Percentiles rank a stretch among this genome's conserved stretches.
phyloP scores from a whole-genome alignment of 2,329 filamentous ascomycete species.

The Diplodia intermedia region DNA sequence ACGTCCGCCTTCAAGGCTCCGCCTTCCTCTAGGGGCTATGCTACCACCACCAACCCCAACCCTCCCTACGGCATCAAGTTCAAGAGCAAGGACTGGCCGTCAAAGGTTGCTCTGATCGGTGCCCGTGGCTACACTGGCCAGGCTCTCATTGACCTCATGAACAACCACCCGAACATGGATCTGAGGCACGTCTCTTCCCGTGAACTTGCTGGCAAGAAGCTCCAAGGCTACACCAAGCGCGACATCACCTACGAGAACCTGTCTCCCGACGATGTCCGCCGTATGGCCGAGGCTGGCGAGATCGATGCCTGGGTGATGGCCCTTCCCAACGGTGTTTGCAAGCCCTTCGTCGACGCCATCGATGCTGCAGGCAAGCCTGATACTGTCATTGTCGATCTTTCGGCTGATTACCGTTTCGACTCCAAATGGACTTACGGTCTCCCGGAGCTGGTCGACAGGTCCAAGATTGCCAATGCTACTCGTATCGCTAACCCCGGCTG shows the following conservation, averaged over 20 bases:
- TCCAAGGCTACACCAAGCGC: conserved; percentile 89
- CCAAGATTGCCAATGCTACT: conserved; percentile 76
- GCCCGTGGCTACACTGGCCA: conserved; percentile 95
- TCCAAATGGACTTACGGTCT: conserved; percentile 86
- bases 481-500: conserved; percentile 94
- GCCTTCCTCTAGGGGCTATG: conserved; percentile 58
- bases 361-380: conserved; percentile 69
- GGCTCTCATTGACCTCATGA: conserved; percentile 84
- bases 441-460: conserved; percentile 81
- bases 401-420: conserved; percentile 96
- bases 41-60: conserved; percentile 81
- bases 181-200: conserved; percentile 91
- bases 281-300: conserved; percentile 82
- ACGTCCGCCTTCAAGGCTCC: conserved; percentile 16
- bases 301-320: conserved; percentile 99
- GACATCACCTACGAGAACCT: conserved; percentile 93
- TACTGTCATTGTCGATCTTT: conserved; percentile 88
- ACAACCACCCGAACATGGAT: conserved; percentile 87
- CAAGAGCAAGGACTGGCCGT: conserved; percentile 77
- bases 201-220: conserved; percentile 84
- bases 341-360: conserved; percentile 90
- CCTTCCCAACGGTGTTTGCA: conserved; percentile 91
- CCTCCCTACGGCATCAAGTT: conserved; percentile 89
- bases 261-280: conserved; percentile 81
- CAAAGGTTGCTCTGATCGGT: conserved; percentile 85